These are phyloP conservation scores for Phytophthora cryptogea DNA, from an alignment of 352 stramenopile species.

Conservation along the genomic window DNA sequence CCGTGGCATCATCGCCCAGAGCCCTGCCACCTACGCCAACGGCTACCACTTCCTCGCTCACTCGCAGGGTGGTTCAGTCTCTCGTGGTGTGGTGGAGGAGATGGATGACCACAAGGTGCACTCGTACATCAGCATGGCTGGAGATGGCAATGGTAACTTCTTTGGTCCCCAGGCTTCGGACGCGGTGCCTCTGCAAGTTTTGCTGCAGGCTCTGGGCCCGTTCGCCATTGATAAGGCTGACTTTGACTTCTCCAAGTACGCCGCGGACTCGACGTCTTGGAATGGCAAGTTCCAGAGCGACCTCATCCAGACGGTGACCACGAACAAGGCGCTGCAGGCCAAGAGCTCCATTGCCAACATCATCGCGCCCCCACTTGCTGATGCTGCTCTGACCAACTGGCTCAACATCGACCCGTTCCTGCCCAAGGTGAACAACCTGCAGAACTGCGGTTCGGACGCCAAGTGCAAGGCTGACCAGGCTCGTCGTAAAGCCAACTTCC, in stretches of 20 bases:
- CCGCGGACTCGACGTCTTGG: constrained; percentile 20
- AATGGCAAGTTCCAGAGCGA: constrained; percentile 49
- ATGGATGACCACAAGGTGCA: constrained; percentile 65
- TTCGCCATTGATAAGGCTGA: constrained; percentile 31
- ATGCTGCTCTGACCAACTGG: constrained; percentile 36
- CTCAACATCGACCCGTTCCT: constrained; percentile 40
- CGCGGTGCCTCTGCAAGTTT: constrained; percentile 36
- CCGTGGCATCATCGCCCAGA: constrained; percentile 32
- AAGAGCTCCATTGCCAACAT: constrained; percentile 46
- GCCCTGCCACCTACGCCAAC: constrained; percentile 32
- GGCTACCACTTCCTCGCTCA: constrained; percentile 63
- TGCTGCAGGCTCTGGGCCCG: constrained; percentile 42
- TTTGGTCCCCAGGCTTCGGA: constrained; percentile 50
- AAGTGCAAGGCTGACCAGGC: constrained; percentile 23
- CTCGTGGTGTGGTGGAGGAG: constrained; percentile 57
- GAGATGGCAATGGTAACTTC: constrained; percentile 57
- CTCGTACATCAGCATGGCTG: constrained; percentile 53
- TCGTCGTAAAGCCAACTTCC: constrained; percentile 49
- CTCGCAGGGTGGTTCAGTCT: constrained; percentile 49
- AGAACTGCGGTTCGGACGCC: constrained; percentile 14
- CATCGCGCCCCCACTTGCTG: constrained; percentile 28
- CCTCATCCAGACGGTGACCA: constrained; percentile 31
- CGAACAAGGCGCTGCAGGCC: constrained; percentile 26
- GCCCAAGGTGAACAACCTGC: constrained; percentile 44
- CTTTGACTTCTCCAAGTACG: constrained; percentile 48